These are phyloP conservation scores for Pogostemon cablin DNA, from an alignment of 257 asterid species.

Conservation along the genomic window DNA sequence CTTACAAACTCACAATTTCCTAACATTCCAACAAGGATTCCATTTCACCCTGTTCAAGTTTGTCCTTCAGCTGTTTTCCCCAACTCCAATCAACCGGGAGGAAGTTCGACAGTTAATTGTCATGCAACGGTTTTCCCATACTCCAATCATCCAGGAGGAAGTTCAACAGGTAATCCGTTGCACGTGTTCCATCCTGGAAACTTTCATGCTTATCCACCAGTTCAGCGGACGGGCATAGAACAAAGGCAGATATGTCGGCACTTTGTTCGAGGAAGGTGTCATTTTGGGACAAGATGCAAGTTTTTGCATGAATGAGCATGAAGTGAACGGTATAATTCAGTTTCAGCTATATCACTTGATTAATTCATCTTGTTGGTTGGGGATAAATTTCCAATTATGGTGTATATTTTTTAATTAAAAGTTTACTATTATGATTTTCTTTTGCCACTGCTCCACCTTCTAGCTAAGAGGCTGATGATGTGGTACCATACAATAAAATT, in stretches of 20 bases:
- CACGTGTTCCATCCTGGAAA: constrained; percentile 14
- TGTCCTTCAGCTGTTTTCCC: too few species aligned
- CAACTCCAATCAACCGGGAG: too few species aligned
- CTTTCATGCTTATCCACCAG: constrained; percentile 7
- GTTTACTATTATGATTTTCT: too few species aligned
- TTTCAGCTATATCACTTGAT: constrained; percentile 7
- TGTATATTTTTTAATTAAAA: too few species aligned
- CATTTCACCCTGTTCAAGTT: constrained; percentile 6
- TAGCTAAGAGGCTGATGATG: too few species aligned
- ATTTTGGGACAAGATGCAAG: constrained; percentile 69
- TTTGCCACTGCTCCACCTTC: too few species aligned
- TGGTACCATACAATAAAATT: too few species aligned
- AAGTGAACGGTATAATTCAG: not conserved
- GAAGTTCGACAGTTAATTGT: too few species aligned
- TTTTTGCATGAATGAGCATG: constrained; percentile 44
- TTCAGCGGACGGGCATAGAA: not conserved
- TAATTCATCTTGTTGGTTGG: constrained; percentile 1
- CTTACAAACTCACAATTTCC: constrained; percentile 8
- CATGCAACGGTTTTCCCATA: not conserved
- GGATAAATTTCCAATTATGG: not conserved
- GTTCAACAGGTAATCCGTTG: not conserved
- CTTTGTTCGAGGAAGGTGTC: constrained; percentile 64
- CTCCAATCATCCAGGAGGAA: not conserved
- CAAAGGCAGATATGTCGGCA: constrained; percentile 45
- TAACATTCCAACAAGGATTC: not conserved